Percentiles rank a stretch among this genome's conserved stretches.
Evolutionary conservation across 148 eudicot genomes (phyloP).

Genomic region (Linanthus parryae): DNA sequence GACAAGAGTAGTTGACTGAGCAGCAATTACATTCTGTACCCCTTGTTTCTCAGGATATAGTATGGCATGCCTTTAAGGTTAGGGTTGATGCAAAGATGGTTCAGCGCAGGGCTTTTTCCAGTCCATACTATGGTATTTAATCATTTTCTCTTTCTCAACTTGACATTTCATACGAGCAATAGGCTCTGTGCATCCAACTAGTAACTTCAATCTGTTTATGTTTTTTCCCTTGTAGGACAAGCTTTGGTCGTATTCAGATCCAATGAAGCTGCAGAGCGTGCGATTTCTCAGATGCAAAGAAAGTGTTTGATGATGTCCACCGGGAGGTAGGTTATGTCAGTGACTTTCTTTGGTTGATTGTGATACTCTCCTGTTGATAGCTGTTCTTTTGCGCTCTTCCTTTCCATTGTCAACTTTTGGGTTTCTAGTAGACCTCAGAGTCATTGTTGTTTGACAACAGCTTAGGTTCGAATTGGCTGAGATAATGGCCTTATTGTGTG

Average conservation of each 20-base stretch:
- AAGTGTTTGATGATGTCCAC: slow-evolving; percentile 44
- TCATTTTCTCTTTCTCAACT: neutral
- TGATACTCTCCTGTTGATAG: too few species aligned
- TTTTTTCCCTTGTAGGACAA: slow-evolving; percentile 35
- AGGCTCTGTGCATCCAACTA: neutral
- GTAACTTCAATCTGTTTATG: neutral
- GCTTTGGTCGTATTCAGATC: slow-evolving; percentile 52
- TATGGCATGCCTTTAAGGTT: slow-evolving; percentile 26
- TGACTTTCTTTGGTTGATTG: too few species aligned
- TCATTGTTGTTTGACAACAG: too few species aligned
- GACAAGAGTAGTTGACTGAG: too few species aligned
- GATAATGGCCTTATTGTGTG: too few species aligned
- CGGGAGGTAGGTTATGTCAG: slow-evolving; percentile 47
- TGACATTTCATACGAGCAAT: neutral
- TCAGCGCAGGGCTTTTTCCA: slow-evolving; percentile 20
- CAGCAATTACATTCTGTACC: neutral
- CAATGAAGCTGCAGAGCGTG: slow-evolving; percentile 39
- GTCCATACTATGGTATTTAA: slow-evolving; percentile 32
- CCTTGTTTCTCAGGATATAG: slow-evolving; percentile 29
- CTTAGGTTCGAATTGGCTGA: too few species aligned
- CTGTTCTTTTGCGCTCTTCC: too few species aligned
- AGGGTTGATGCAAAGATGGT: slow-evolving; percentile 40
- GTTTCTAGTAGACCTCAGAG: too few species aligned
- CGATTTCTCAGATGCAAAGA: slow-evolving; percentile 26
- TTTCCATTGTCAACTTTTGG: too few species aligned